Percentiles rank a stretch among this genome's conserved stretches.
Conservation (phyloP, 2,329 filamentous ascomycete species). For the Ambrosiella xylebori region DNA sequence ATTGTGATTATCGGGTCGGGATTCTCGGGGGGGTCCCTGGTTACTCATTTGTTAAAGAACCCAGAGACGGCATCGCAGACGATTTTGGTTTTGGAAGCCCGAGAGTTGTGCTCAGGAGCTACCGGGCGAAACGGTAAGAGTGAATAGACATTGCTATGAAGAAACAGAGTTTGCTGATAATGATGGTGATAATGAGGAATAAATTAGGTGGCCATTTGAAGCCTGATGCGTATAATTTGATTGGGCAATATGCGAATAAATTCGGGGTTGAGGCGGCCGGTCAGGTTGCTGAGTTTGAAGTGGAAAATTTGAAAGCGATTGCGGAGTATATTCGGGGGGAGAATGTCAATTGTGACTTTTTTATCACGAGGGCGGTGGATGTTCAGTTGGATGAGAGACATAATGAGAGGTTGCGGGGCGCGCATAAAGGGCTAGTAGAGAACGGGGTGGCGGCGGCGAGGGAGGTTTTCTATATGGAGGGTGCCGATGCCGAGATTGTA, state of each 20-base stretch:
- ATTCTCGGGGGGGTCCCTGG: constrained; percentile 27
- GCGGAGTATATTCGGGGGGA: constrained; percentile 23
- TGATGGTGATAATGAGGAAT: neutral
- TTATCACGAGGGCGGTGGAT: constrained; percentile 24
- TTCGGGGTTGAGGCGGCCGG: constrained; percentile 15
- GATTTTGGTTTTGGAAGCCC: constrained; percentile 21
- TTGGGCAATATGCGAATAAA: constrained; percentile 13
- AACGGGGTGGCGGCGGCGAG: constrained; percentile 17
- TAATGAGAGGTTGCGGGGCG: constrained; percentile 15
- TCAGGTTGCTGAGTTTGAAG: constrained; percentile 16
- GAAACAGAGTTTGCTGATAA: neutral
- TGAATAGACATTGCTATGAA: neutral
- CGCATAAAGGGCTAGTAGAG: constrained; percentile 19
- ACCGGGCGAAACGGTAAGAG: constrained; percentile 21
- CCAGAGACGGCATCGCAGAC: constrained; percentile 10
- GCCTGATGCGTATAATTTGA: constrained; percentile 14
- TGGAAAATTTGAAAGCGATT: constrained; percentile 16
- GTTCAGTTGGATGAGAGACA: constrained; percentile 20
- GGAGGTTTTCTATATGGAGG: constrained; percentile 6
- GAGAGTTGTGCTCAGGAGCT: constrained; percentile 22
- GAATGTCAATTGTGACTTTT: constrained; percentile 27
- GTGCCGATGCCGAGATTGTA: constrained; percentile 1
- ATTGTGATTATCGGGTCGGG: constrained; percentile 31
- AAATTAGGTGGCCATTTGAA: constrained; percentile 15
- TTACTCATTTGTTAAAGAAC: constrained; percentile 23